phyloP scores from a whole-genome alignment of 2,329 filamentous ascomycete species.

The Ascochyta lentis region DNA sequence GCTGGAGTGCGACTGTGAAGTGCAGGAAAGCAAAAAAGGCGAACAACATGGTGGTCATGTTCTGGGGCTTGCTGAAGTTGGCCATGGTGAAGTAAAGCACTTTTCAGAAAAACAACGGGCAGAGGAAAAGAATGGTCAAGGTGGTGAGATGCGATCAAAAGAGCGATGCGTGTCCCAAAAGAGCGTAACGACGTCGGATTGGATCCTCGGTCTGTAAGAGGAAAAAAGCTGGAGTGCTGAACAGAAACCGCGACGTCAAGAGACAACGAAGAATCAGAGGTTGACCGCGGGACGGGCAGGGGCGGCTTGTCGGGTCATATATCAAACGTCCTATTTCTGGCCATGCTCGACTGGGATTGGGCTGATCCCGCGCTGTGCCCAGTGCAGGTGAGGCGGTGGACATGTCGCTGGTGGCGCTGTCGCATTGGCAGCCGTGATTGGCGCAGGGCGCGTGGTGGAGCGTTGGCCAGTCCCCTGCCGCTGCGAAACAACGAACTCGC shows the following conservation, averaged over 20 bases:
- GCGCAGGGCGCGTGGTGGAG: slow-evolving; percentile 22
- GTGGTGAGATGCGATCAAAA: slow-evolving; percentile 18
- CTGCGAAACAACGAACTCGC: slow-evolving; percentile 29
- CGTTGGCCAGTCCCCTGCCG: slow-evolving; percentile 24
- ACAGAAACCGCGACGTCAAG: slow-evolving; percentile 38
- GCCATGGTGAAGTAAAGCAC: slow-evolving; percentile 34
- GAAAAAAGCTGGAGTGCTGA: slow-evolving; percentile 23
- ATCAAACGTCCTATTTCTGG: slow-evolving; percentile 31
- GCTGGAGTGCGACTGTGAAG: slow-evolving; percentile 38
- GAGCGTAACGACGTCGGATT: slow-evolving; percentile 45
- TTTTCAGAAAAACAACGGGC: slow-evolving; percentile 17
- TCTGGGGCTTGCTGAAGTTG: slow-evolving; percentile 44
- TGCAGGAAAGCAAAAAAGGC: slow-evolving; percentile 44
- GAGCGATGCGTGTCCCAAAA: slow-evolving; percentile 31
- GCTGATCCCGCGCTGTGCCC: slow-evolving; percentile 13
- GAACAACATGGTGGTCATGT: slow-evolving; percentile 43
- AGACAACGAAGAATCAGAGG: slow-evolving; percentile 39
- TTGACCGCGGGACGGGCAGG: slow-evolving; percentile 32
- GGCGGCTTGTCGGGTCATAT: slow-evolving; percentile 43
- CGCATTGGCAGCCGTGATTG: slow-evolving; percentile 29
- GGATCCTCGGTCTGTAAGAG: slow-evolving; percentile 37
- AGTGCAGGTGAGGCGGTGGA: slow-evolving; percentile 31
- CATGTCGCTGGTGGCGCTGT: slow-evolving; percentile 23
- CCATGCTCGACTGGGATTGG: slow-evolving; percentile 28
- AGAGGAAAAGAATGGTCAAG: slow-evolving; percentile 16